Evolutionary conservation across 352 stramenopile genomes (phyloP), one percentile per base, ranked within the genome.

Genomic region (Peronospora destructor): DNA sequence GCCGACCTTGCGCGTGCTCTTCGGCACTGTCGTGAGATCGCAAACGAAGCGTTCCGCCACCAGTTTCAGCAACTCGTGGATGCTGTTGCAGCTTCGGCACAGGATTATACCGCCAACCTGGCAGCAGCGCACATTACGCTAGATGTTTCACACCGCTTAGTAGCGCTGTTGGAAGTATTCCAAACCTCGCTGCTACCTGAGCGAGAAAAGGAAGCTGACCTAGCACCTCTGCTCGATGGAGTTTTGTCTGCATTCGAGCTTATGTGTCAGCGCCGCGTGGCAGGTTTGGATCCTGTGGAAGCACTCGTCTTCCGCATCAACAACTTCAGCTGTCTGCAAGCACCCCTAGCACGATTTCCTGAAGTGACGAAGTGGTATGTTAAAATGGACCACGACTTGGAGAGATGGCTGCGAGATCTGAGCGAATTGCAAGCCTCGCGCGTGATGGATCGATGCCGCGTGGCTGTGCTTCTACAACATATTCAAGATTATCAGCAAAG

Each of bases 231-330:
- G 1, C 76, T 86, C 17, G 69, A 87, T 12, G 54, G 53, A 0
- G 28, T 87, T 1, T 33, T 84, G n/a, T 49, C 71, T 1, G 73
- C 77, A 2, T 21, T 87, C 2, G 53, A 69, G 33, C 63, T 66
- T 26, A 74, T 84, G 68, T 85, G 68, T 49, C 59, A 70, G 12
- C 66, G 71, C 17, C 75, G 61, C 19, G 60, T 83, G 19, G 43
- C 56, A 9, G 42, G 41, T 2, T 39, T 81, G 6, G 67, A 76
- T 19, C 35, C 65, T 0, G 54, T 68, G 10, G 76, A 90, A 25
- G 71, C 72, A 11, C 55, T 85, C 32, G 68, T 90, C 19, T 85
- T 90, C 46, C 67, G 67, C 4, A 60, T 85, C 45, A 87, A 90
- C 55, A 85, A 87, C 46, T 56, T 87, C n/a, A 84, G 68, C 44